Conservation (phyloP, 345 rosid genomes). For the Orychophragmus violaceus region DNA sequence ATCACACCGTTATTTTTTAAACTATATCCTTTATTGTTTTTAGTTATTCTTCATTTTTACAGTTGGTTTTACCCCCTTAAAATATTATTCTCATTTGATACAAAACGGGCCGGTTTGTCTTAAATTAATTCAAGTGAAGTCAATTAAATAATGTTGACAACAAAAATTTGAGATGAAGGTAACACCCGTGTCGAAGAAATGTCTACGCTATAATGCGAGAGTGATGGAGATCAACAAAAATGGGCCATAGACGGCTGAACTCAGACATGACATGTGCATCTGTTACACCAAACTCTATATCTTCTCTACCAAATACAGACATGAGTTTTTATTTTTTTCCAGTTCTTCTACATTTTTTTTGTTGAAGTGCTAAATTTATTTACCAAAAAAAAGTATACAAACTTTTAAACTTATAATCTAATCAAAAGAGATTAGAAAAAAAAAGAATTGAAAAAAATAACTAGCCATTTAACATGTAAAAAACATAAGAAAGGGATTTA, state of each 20-base stretch:
- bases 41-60: not conserved
- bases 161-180: not conserved
- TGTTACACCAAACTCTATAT: slow-evolving; percentile 18
- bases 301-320: slow-evolving; percentile 9
- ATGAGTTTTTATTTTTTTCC: too few species aligned
- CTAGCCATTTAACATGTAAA: too few species aligned
- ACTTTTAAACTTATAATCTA: too few species aligned
- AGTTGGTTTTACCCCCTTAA: too few species aligned
- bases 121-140: not conserved
- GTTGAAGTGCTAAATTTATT: too few species aligned
- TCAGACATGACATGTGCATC: slow-evolving; percentile 28
- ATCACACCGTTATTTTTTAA: not conserved
- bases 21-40: not conserved
- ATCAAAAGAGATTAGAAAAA: too few species aligned
- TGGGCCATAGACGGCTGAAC: slow-evolving; percentile 15
- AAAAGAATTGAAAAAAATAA: too few species aligned
- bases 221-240: slow-evolving; percentile 20
- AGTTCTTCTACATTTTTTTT: too few species aligned
- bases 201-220: not conserved
- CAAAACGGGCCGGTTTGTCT: not conserved
- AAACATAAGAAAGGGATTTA: too few species aligned
- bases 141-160: not conserved
- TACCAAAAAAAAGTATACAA: too few species aligned
- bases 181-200: not conserved
- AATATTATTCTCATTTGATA: not conserved